Percentiles rank a stretch among this genome's conserved stretches.
Evolutionary conservation across 768 basidiomycete genomes (phyloP).

Genomic region (Boletus barrowsii): DNA sequence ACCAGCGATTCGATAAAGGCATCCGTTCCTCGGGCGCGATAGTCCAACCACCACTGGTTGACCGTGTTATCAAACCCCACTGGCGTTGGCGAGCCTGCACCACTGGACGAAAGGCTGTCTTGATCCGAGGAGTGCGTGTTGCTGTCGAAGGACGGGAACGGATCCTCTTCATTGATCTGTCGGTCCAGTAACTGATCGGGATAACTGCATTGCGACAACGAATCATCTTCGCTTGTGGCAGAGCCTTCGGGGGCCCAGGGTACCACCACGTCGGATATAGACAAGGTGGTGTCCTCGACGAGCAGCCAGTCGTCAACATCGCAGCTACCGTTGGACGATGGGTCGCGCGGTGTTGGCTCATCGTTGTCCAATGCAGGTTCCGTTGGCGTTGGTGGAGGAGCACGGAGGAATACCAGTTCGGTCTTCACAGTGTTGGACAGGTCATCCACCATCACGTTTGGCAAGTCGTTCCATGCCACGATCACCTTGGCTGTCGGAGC

Average conservation of each 20-base stretch:
- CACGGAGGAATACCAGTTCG: not conserved
- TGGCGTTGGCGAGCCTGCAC: not conserved
- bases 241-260: not conserved
- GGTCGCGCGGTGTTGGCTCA: not conserved
- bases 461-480: conserved; percentile 25
- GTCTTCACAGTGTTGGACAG: conserved; percentile 9
- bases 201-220: not conserved
- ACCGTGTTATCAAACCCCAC: conserved; percentile 14
- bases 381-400: conserved; percentile 23
- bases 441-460: conserved; percentile 18
- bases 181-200: not conserved
- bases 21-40: conserved; percentile 14
- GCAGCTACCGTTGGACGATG: not conserved
- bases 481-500: conserved; percentile 13
- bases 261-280: conserved; percentile 1
- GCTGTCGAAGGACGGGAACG: not conserved
- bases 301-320: conserved; percentile 1
- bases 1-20: conserved; percentile 16
- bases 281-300: not conserved
- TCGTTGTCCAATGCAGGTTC: conserved; percentile 1
- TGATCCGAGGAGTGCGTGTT: conserved; percentile 7
- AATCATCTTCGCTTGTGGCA: not conserved
- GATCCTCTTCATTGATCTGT: not conserved
- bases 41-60: conserved; percentile 22
- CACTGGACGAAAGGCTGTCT: conserved; percentile 10